Conservation (phyloP, 2,329 filamentous ascomycete genomes). For the Fusarium chaquense region DNA sequence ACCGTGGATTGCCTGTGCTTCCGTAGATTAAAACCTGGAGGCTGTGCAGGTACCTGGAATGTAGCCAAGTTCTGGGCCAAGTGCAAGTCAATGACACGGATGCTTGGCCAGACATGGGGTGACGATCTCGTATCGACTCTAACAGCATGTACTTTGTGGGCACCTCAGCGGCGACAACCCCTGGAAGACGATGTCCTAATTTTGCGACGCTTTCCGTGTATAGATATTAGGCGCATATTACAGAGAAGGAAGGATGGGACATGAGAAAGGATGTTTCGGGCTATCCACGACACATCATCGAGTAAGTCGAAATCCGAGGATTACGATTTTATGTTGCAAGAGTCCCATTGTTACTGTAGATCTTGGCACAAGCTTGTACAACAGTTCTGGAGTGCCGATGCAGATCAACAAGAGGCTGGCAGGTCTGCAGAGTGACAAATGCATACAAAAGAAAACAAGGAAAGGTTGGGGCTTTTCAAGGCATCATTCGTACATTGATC, state of each 20-base stretch:
- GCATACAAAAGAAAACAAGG: constrained; percentile 1
- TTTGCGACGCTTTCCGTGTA: constrained; percentile 15
- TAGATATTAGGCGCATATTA: not conserved
- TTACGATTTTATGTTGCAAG: constrained; percentile 12
- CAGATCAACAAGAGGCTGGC: constrained; percentile 18
- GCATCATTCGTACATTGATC: constrained; percentile 21
- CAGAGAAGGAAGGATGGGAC: constrained; percentile 4
- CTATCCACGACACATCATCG: constrained; percentile 16
- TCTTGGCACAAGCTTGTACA: constrained; percentile 15
- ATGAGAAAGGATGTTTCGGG: constrained; percentile 32
- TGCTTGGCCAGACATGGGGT: constrained; percentile 31
- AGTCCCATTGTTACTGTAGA: constrained; percentile 12
- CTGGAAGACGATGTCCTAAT: constrained; percentile 24
- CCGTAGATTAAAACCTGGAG: constrained; percentile 36
- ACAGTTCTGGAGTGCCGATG: not conserved
- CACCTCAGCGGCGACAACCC: constrained; percentile 18
- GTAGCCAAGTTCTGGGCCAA: constrained; percentile 24
- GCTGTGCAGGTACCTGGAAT: constrained; percentile 48
- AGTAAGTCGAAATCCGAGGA: constrained; percentile 8
- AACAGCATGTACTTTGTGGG: constrained; percentile 44
- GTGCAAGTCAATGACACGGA: constrained; percentile 33
- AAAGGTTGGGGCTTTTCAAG: not conserved
- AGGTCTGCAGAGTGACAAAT: not conserved
- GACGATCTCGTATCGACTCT: constrained; percentile 49
- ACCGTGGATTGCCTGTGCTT: constrained; percentile 7